A percentile compares a stretch with the other conserved stretches of the same genome.
Conservation (phyloP, 805 yeast species). For the Blastobotrys parvus region DNA sequence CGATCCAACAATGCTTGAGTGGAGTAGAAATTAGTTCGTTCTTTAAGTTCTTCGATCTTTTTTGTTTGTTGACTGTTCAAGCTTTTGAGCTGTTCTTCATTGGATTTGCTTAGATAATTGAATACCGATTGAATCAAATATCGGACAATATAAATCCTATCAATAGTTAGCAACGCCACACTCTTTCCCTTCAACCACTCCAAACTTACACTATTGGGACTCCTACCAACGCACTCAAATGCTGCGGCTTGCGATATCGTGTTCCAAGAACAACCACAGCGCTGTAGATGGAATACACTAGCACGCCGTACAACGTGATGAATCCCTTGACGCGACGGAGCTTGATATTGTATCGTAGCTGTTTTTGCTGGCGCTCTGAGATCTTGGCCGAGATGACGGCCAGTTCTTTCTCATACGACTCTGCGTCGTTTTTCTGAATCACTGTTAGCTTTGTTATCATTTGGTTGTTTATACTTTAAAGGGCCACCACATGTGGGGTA, state of each 20-base stretch:
- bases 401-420: slow-evolving; percentile 29
- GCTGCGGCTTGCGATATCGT: slow-evolving; percentile 4
- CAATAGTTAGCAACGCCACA: too few relatives aligned
- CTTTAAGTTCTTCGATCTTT: slow-evolving; percentile 60
- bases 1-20: slow-evolving; percentile 67
- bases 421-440: slow-evolving; percentile 7
- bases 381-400: slow-evolving; percentile 25
- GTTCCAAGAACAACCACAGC: slow-evolving; percentile 13
- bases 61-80: slow-evolving; percentile 40
- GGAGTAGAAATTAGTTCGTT: slow-evolving; percentile 62
- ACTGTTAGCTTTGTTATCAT: too few relatives aligned
- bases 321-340: slow-evolving; percentile 24
- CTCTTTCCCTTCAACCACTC: too few relatives aligned
- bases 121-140: slow-evolving; percentile 12
- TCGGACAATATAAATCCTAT: slow-evolving; percentile 15
- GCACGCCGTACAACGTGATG: slow-evolving; percentile 25
- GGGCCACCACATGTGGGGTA: too few relatives aligned
- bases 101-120: slow-evolving; percentile 17
- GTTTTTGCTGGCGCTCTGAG: slow-evolving; percentile 15
- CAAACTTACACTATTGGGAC: slow-evolving; percentile 16
- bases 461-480: too few relatives aligned
- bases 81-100: slow-evolving; percentile 24
- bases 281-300: slow-evolving; percentile 21
- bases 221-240: slow-evolving; percentile 6
- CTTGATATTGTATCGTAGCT: slow-evolving; percentile 14